Conservation (phyloP, 768 basidiomycete species). For the Tricholomella constricta region DNA sequence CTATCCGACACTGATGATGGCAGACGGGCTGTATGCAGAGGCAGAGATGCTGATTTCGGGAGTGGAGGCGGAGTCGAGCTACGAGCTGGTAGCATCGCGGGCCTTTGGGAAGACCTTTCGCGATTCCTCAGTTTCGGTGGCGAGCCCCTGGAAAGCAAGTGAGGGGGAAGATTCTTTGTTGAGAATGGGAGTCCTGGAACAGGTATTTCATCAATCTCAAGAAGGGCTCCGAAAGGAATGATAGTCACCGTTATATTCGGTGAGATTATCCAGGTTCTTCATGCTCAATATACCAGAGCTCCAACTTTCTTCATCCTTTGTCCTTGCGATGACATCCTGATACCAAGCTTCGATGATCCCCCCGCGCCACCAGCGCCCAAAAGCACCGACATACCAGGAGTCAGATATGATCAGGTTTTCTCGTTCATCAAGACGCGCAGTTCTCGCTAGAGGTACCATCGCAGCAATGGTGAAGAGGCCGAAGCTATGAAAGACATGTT, state of each 20-base stretch:
- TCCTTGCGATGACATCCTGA: slow-evolving; percentile 62
- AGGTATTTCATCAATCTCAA: slow-evolving; percentile 8
- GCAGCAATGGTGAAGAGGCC: slow-evolving; percentile 86
- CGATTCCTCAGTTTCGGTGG: slow-evolving; percentile 62
- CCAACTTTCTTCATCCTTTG: slow-evolving; percentile 73
- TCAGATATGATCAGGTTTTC: slow-evolving; percentile 63
- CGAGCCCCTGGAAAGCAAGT: slow-evolving; percentile 43
- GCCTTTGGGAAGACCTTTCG: slow-evolving; percentile 51
- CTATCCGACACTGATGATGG: slow-evolving; percentile 34
- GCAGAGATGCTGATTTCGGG: slow-evolving; percentile 79
- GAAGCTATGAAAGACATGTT: slow-evolving; percentile 83
- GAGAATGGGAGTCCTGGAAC: slow-evolving; percentile 52
- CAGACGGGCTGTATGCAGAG: slow-evolving; percentile 64
- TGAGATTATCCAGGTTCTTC: slow-evolving; percentile 71
- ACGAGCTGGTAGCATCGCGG: slow-evolving; percentile 42
- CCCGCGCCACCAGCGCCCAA: slow-evolving; percentile 90
- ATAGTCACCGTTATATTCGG: slow-evolving; percentile 61
- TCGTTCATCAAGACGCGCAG: slow-evolving; percentile 37
- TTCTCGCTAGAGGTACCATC: slow-evolving; percentile 58
- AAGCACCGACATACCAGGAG: slow-evolving; percentile 89
- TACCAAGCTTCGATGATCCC: slow-evolving; percentile 83
- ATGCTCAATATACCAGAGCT: slow-evolving; percentile 77
- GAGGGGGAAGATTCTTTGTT: slow-evolving; percentile 47
- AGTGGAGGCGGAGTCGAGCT: slow-evolving; percentile 82
- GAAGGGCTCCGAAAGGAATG: slow-evolving; percentile 5